Evolutionary conservation across 805 yeast species (phyloP), one percentile per base, ranked within the genome.

Genomic region (Candida montana): DNA sequence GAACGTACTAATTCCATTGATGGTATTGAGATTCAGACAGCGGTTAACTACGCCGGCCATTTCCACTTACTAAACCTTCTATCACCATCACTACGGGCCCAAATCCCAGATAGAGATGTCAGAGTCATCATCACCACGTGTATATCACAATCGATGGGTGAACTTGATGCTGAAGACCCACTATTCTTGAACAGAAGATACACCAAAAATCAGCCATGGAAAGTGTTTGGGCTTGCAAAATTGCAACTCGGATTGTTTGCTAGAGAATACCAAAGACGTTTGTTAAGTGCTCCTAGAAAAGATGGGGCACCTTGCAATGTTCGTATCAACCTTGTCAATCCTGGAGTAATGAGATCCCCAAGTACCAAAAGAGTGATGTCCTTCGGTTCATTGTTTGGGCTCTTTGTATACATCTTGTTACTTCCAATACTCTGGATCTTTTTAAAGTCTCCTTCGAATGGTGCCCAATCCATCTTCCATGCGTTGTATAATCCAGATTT

Each of bases 61-160:
- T 86, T 66, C 62, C 97, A 90, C 61, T 67, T 93, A 20, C 68
- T 93, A 42, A 83, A 86, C 3, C 65, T 93, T 23, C 59, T 93
- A 40, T 75, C 80, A n/a, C 98, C 98, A 0, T 75, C 93, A 9
- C 68, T 93, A 40, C 79, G 84, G 49, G 81, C 80, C 2, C 99
- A 93, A 64, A 95, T 97, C 3, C 87, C 96, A 0, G 98, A 90
- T 62, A 73, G 99, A 50, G 98, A 90, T 55, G 96, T 93, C 3
- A 69, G 97, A 34, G 76, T 93, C 5, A 59, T 93, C 3, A 50
- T 88, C n/a, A 75, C 90, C 0, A 74, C 88, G 1, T 93, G 99
- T 62, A 64, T 84, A 47, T 67, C 88, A 10, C 93, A 87, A 48
- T 76, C 87, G 2, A 56, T 85, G 62, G 97, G 86, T 2, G 72